phyloP scores from a whole-genome alignment of 768 basidiomycete genomes.

The Krasilnikovozyma curviuscula region DNA sequence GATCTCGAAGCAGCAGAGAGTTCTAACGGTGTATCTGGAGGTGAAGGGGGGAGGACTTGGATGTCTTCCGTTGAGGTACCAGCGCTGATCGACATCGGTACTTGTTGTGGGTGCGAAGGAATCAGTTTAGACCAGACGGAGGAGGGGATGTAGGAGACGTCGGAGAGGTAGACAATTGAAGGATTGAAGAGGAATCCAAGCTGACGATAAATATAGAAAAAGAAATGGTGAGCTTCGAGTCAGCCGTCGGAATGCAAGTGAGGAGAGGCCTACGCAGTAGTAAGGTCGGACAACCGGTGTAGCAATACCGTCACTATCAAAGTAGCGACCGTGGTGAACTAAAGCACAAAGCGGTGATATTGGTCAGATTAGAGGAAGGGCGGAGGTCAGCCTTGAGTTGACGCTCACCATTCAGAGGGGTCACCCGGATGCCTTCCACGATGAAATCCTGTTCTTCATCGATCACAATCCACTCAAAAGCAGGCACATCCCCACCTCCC shows the following conservation, averaged over 20 bases:
- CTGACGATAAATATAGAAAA: too few species aligned
- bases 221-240: conserved; percentile 17
- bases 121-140: conserved; percentile 2
- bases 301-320: conserved; percentile 31
- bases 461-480: conserved; percentile 54
- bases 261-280: conserved; percentile 48
- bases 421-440: conserved; percentile 42
- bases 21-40: conserved; percentile 15
- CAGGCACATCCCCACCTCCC: conserved; percentile 44
- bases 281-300: conserved; percentile 40
- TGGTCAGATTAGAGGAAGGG: not conserved
- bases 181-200: conserved; percentile 33
- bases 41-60: conserved; percentile 12
- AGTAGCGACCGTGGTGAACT: conserved; percentile 61
- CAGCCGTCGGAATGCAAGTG: conserved; percentile 19
- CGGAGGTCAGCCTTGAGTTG: not conserved
- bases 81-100: not conserved
- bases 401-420: conserved; percentile 44
- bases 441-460: conserved; percentile 48
- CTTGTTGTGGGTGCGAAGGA: not conserved
- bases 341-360: conserved; percentile 5
- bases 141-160: conserved; percentile 58
- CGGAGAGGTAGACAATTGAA: conserved; percentile 55
- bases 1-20: not conserved
- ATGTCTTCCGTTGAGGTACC: not conserved